phyloP scores from a whole-genome alignment of 768 basidiomycete genomes.

The Termitomyces sp. region DNA sequence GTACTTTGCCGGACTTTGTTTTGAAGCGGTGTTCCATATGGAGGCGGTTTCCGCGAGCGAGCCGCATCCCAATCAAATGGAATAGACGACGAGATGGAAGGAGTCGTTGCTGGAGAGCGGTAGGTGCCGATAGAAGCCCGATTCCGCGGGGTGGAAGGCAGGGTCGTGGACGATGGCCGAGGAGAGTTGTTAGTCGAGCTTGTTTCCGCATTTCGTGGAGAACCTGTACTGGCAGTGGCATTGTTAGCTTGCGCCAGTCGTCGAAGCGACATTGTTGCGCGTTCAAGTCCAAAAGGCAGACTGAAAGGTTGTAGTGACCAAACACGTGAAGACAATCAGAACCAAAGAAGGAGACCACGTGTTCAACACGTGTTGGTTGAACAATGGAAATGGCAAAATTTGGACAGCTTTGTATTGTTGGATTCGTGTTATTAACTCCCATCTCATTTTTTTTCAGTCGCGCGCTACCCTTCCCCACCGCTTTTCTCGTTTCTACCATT shows the following conservation, averaged over 20 bases:
- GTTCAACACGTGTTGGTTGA: slow-evolving; percentile 41
- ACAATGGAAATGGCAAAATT: slow-evolving; percentile 39
- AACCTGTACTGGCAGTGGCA: slow-evolving; percentile 27
- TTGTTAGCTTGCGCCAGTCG: slow-evolving; percentile 52
- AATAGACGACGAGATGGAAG: slow-evolving; percentile 69
- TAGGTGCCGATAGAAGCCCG: slow-evolving; percentile 47
- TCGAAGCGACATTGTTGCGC: slow-evolving; percentile 45
- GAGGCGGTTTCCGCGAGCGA: slow-evolving; percentile 61
- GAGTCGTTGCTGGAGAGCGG: slow-evolving; percentile 59
- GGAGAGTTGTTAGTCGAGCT: slow-evolving; percentile 14
- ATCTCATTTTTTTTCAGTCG: slow-evolving; percentile 15
- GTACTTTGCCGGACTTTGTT: slow-evolving; percentile 42
- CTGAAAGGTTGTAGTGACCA: not conserved
- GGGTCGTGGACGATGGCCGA: slow-evolving; percentile 25
- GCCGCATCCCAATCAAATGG: slow-evolving; percentile 91
- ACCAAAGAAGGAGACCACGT: slow-evolving; percentile 17
- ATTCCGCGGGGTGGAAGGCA: slow-evolving; percentile 39
- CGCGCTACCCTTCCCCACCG: slow-evolving; percentile 22
- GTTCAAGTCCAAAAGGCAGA: not conserved
- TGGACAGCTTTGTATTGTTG: slow-evolving; percentile 3
- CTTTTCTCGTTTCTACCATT: slow-evolving; percentile 27
- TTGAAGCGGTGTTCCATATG: slow-evolving; percentile 59
- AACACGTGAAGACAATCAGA: slow-evolving; percentile 23
- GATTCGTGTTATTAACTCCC: slow-evolving; percentile 19
- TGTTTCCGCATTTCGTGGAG: slow-evolving; percentile 28